phyloP scores from a whole-genome alignment of 805 yeast species.

The Dipodascus albidus region DNA sequence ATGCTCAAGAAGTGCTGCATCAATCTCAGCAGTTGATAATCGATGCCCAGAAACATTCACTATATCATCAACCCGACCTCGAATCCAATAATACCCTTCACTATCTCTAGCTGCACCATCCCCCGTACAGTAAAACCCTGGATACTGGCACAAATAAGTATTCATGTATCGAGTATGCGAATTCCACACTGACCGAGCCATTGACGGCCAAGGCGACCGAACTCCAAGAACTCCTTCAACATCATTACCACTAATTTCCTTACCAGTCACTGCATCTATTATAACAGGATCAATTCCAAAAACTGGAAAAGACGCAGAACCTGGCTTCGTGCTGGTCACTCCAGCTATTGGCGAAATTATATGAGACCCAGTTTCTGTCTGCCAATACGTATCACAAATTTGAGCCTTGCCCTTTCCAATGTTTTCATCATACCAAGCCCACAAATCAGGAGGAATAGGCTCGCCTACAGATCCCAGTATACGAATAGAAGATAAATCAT shows the following conservation, averaged over 20 bases:
- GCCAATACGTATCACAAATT: conserved; percentile 96
- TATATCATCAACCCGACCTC: conserved; percentile 97
- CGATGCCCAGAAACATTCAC: conserved; percentile 97
- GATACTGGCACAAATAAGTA: conserved; percentile 86
- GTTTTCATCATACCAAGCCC: conserved; percentile 96
- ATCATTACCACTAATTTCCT: conserved; percentile 72
- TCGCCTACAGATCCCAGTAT: conserved; percentile 98
- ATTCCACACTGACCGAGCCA: conserved; percentile 91
- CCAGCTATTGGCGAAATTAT: conserved; percentile 93
- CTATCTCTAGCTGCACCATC: conserved; percentile 97
- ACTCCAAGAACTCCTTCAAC: conserved; percentile 95
- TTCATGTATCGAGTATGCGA: conserved; percentile 80
- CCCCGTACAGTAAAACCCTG: conserved; percentile 91
- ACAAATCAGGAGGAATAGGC: conserved; percentile 94
- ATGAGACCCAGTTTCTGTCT: conserved; percentile 95
- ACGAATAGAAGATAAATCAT: conserved; percentile 73
- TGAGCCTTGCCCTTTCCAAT: conserved; percentile 86
- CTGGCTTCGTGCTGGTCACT: conserved; percentile 90
- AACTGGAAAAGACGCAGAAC: conserved; percentile 93
- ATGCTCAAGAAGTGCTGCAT: conserved; percentile 78
- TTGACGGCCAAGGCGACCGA: conserved; percentile 93
- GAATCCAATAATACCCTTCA: conserved; percentile 95
- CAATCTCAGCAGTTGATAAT: conserved; percentile 96
- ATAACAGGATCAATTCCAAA: conserved; percentile 90
- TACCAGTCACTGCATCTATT: conserved; percentile 87